phyloP scores from a whole-genome alignment of 139 green algal genomes.

The Choricystis sp. region DNA sequence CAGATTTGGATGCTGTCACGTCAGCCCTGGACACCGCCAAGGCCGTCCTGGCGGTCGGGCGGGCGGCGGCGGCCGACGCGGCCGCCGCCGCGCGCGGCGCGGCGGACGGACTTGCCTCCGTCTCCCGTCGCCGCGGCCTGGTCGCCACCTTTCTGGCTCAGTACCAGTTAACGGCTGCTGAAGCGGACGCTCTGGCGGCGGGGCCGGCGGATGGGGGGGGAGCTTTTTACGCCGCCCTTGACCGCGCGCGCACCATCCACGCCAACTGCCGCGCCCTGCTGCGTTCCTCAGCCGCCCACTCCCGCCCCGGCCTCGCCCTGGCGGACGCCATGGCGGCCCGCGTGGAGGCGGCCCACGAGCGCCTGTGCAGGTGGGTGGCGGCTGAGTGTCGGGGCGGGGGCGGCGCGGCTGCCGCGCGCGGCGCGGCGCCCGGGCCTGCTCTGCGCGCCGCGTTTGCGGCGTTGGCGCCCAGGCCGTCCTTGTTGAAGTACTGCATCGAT shows the following conservation, averaged over 20 bases:
- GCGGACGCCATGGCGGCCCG: neutral
- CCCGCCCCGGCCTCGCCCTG: neutral
- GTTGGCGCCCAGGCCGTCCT: neutral
- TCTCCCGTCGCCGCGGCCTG: neutral
- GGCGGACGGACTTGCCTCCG: neutral
- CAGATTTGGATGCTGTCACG: neutral
- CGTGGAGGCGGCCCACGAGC: neutral
- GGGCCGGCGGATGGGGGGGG: neutral
- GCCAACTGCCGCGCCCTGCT: neutral
- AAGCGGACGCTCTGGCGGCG: neutral
- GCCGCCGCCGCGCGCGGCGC: too few relatives aligned
- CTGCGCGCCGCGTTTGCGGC: neutral
- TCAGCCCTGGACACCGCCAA: neutral
- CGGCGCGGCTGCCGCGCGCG: too few relatives aligned
- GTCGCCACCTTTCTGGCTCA: neutral
- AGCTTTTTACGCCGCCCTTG: neutral
- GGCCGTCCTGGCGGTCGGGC: neutral
- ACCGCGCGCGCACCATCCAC: neutral
- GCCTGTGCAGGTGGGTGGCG: neutral
- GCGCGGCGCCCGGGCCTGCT: too few relatives aligned
- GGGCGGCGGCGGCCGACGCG: too few relatives aligned
- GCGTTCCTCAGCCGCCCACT: neutral
- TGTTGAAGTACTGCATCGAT: neutral
- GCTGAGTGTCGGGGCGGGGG: neutral
- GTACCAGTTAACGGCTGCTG: neutral